Evolutionary conservation across 2,329 filamentous ascomycete species (phyloP), one percentile per base, ranked within the genome.

Genomic region (Magnaporthiopsis incrustans): DNA sequence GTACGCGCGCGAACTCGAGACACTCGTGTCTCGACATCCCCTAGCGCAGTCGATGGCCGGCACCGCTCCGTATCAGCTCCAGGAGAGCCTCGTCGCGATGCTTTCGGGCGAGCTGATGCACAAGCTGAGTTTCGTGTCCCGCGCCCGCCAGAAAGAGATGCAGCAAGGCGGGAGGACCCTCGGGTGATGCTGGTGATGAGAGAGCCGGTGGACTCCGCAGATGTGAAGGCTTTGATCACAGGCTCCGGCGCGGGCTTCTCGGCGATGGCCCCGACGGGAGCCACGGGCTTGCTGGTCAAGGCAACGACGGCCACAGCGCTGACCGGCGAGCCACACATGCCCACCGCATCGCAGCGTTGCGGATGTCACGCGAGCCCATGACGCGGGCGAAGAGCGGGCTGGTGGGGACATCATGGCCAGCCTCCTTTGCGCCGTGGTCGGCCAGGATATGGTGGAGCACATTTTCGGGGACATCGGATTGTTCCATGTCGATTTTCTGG

Each of bases 31-130:
- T 7, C 57, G 25, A 58, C 4, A 25, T 2, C 14, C 56, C 15
- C 4, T 7, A 12, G 38, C 38, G 11, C 38, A 44, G 18, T n/a
- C 44, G 18, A 22, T n/a, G 15, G 18, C 44, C 18, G 44, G 6
- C 15, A 12, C 18, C n/a, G 44, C 44, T 18, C 44, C 44, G 44
- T 11, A 58, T 26, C 57, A 58, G 25, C 25, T 30, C 57, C 12
- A 58, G 57, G 57, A 58, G 57, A 25, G 57, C 57, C 57, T 58
- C 57, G n/a, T 58, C 57, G 12, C 57, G 57, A 25, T 5, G 57
- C 10, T 58, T 25, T 25, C 30, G 57, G 57, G 18, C 15, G 57
- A 58, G 57, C n/a, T 58, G 57, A n/a, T 3, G 4, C 25, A 10
- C 57, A 6, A 58, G 57, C n/a, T 14, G 14, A 4, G 57, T 11